phyloP scores from a whole-genome alignment of 139 green algal genomes.

The Chlorella vulgaris region DNA sequence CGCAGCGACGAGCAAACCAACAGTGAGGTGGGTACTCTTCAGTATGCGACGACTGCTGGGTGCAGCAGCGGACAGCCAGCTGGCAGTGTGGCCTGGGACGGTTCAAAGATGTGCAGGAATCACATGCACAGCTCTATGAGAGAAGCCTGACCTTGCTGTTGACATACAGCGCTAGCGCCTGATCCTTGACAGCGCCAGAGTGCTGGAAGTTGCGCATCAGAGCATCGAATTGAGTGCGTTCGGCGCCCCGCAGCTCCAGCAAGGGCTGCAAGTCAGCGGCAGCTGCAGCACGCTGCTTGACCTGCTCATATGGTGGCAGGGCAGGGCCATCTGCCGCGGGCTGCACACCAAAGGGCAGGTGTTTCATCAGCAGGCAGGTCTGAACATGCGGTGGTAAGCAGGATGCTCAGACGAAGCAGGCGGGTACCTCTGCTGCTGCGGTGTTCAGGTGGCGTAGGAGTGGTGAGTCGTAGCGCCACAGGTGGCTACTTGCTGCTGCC shows the following conservation, averaged over 20 bases:
- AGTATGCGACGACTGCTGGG: too few species aligned
- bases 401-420: too few species aligned
- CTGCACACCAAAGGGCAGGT: not conserved
- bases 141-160: constrained; percentile 38
- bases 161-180: constrained; percentile 54
- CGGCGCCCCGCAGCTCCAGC: constrained; percentile 49
- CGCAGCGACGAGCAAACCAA: not conserved
- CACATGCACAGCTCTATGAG: too few species aligned
- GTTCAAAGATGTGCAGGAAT: too few species aligned
- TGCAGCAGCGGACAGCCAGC: not conserved
- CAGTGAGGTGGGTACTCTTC: too few species aligned
- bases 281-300: constrained; percentile 1
- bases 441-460: constrained; percentile 31
- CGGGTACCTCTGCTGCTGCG: not conserved
- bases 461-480: constrained; percentile 18
- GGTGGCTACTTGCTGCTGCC: not conserved
- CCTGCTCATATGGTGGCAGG: constrained; percentile 24
- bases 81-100: too few species aligned
- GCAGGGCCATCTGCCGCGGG: not conserved
- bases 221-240: constrained; percentile 33
- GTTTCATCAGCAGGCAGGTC: too few species aligned
- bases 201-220: constrained; percentile 32
- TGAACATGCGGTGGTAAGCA: too few species aligned
- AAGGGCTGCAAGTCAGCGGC: constrained; percentile 24
- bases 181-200: constrained; percentile 34